Evolutionary conservation across 352 stramenopile species (phyloP).

Genomic region (Globisporangium nagaii): DNA sequence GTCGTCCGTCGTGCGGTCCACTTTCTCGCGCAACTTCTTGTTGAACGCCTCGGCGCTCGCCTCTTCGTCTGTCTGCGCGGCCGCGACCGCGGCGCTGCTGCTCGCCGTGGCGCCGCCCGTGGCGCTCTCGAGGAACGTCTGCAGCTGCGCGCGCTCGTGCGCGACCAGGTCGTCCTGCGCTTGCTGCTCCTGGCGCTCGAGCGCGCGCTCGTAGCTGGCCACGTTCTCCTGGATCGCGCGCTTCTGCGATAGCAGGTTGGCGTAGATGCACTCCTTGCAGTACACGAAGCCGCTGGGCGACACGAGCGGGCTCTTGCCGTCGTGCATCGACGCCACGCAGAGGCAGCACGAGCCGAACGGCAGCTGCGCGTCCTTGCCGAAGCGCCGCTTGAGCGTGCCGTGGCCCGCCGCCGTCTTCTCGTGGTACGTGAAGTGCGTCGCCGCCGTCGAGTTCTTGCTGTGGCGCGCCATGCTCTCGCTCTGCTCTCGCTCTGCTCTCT

Average conservation of each 20-base stretch:
- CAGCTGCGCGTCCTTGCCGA: slow-evolving; percentile 75
- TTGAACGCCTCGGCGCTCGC: slow-evolving; percentile 2
- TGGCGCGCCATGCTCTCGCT: slow-evolving; percentile 58
- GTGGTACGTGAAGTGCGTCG: slow-evolving; percentile 85
- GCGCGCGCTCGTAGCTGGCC: slow-evolving; percentile 54
- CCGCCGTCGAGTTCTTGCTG: slow-evolving; percentile 86
- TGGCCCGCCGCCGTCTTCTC: slow-evolving; percentile 71
- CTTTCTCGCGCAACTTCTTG: slow-evolving; percentile 64
- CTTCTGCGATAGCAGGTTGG: slow-evolving; percentile 81
- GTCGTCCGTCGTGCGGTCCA: slow-evolving; percentile 66
- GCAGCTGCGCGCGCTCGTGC: slow-evolving; percentile 46
- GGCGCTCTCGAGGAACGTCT: slow-evolving; percentile 39
- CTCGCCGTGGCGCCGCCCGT: slow-evolving; percentile 12
- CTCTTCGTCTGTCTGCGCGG: not conserved
- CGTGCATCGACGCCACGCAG: slow-evolving; percentile 55
- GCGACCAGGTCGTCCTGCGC: slow-evolving; percentile 42
- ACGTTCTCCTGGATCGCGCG: slow-evolving; percentile 70
- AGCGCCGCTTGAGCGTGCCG: slow-evolving; percentile 79
- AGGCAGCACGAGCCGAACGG: slow-evolving; percentile 74
- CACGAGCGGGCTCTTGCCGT: slow-evolving; percentile 51
- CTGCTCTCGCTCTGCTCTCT: not conserved
- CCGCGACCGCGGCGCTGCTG: slow-evolving; percentile 2
- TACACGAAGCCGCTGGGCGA: slow-evolving; percentile 73
- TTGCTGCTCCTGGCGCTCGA: slow-evolving; percentile 41
- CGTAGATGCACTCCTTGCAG: slow-evolving; percentile 88